A percentile compares a stretch with the other conserved stretches of the same genome.
These are phyloP conservation scores for Ceratobasidium sp. DNA, from an alignment of 1,284 basidiomycete species.

Conservation along the genomic window DNA sequence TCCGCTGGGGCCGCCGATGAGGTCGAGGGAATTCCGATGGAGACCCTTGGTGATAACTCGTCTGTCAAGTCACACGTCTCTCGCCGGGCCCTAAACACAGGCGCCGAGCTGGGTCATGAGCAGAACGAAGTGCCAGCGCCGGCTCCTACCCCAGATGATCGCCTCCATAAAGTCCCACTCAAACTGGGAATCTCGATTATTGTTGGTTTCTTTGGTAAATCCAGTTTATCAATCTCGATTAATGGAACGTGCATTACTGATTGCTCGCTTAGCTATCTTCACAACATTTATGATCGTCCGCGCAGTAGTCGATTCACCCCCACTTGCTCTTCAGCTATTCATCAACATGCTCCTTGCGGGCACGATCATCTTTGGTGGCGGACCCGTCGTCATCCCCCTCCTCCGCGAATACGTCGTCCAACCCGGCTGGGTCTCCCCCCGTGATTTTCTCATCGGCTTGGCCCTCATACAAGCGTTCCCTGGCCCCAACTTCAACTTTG, in stretches of 20 bases:
- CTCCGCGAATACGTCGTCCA: slow-evolving; percentile 67
- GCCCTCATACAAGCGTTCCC: slow-evolving; percentile 65
- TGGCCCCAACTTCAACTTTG: slow-evolving; percentile 70
- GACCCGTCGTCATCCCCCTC: slow-evolving; percentile 69
- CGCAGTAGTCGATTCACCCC: slow-evolving; percentile 51
- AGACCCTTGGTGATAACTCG: not conserved
- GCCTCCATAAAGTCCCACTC: slow-evolving; percentile 14
- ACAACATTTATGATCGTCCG: slow-evolving; percentile 54
- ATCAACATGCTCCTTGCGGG: slow-evolving; percentile 60
- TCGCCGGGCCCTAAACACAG: not conserved
- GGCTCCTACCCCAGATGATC: not conserved
- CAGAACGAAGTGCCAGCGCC: not conserved
- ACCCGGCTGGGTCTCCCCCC: slow-evolving; percentile 62
- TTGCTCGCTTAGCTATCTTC: slow-evolving; percentile 52
- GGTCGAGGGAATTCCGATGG: slow-evolving; percentile 25
- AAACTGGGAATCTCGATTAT: slow-evolving; percentile 38
- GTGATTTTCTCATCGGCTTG: slow-evolving; percentile 68
- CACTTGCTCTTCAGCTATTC: slow-evolving; percentile 56
- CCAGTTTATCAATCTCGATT: not conserved
- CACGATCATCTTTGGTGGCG: slow-evolving; percentile 69
- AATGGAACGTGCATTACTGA: too few relatives aligned
- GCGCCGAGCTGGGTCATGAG: not conserved
- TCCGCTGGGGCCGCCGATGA: not conserved
- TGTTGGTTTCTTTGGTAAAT: slow-evolving; percentile 42
- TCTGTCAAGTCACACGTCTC: slow-evolving; percentile 11